A percentile compares a stretch with the other conserved stretches of the same genome.
These are phyloP conservation scores for Coemansia sp. DNA, from an alignment of 192 early-diverging fungal species.

Conservation along the genomic window DNA sequence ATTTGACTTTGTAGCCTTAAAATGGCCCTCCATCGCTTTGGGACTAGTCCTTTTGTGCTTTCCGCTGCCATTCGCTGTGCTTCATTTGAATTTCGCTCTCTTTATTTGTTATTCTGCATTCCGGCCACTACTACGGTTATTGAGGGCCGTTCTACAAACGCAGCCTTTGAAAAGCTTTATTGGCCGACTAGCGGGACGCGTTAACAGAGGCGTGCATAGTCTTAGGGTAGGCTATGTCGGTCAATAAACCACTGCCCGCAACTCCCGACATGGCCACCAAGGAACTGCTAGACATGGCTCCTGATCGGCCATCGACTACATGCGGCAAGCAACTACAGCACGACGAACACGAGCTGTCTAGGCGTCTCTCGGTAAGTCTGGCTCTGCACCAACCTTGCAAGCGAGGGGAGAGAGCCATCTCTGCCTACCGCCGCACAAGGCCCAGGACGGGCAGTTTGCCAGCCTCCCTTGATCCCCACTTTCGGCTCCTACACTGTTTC, in stretches of 20 bases:
- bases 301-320: conserved; percentile 10
- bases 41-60: not conserved
- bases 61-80: not conserved
- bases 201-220: not conserved
- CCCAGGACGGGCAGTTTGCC: not conserved
- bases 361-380: conserved; percentile 38
- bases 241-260: conserved; percentile 41
- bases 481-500: not conserved
- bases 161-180: not conserved
- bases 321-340: conserved; percentile 7
- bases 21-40: not conserved
- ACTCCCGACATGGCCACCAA: conserved; percentile 13
- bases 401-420: not conserved
- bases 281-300: not conserved
- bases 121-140: not conserved
- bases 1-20: not conserved
- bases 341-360: conserved; percentile 18
- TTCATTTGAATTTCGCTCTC: not conserved
- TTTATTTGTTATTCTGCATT: not conserved
- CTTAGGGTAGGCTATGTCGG: conserved; percentile 25
- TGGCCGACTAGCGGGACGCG: not conserved
- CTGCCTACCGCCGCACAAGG: not conserved
- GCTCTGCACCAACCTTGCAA: not conserved
- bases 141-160: not conserved
- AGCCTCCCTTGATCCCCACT: not conserved